Base-by-base conservation (phyloP, 345 rosid genomes). In the Geranium brycei region DNA sequence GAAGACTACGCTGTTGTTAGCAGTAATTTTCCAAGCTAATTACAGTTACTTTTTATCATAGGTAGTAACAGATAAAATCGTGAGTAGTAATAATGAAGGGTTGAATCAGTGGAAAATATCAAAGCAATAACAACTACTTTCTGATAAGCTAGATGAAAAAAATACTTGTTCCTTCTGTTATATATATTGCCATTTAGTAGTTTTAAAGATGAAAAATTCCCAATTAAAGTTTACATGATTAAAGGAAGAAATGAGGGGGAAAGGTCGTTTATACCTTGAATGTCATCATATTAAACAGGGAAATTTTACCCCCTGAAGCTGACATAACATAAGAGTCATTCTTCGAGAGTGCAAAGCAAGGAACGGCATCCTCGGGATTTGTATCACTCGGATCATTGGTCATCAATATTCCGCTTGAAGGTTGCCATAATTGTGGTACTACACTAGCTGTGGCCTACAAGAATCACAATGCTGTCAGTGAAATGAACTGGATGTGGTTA, bases 281-380 rank as follows among this genome's bases (percentile, higher is more conserved):
- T 58, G 91, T 86, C 89, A 68, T 77, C 89, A 83, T 78, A 64
- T 82, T 77, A 77, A 88, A 83, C 31, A 82, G 67, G 7, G 95
- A 82, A 31, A 88, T 85, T 69, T 81, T 77, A 4, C 91, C 92
- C 58, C 97, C 92, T 62, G 97, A 91, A 56, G 92, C 86, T 57
- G 97, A 91, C 87, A 86, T 79, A 5, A 88, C 82, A 65, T 81
- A 83, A 31, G 81, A 73, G 73, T 82, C 87, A 62, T 86, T 78
- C 87, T 81, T 81, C 12, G 86, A 86, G 60, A 91, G 81, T 57
- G 91, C 93, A 78, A 86, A 91, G 76, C 97, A 86, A 3, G 93
- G 77, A 74, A 91, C 86, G 59, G 87, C 84, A 5, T 83, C 91
- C 78, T 91, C 93, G 63, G 85, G 87, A 53, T 78, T 91, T 31